Base-by-base conservation (phyloP, 192 early-diverging fungal species). In the Coemansia sp. region DNA sequence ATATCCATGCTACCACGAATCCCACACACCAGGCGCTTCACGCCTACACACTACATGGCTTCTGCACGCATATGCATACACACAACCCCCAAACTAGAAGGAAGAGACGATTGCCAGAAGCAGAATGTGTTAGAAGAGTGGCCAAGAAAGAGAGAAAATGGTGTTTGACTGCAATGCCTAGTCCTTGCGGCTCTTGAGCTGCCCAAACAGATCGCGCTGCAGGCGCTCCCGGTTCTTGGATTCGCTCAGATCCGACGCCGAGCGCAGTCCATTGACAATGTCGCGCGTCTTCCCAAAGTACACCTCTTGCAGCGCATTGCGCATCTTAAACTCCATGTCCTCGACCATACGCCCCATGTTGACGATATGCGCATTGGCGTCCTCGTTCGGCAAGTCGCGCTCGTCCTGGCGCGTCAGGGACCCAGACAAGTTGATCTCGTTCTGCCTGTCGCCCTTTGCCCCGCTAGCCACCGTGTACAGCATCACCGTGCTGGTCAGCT, bases 221-320 rank as follows among this genome's bases (percentile, higher is more conserved):
- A 95, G 83, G 13, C 86, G 88, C 26, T 86, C 88, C 43, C 94
- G 90, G 67, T 86, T 90, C 74, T 77, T 86, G 35, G 85, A 85
- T 72, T 95, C 94, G 23, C 76, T 82, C 61, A 97, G 65, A n/a
- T 88, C 89, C 1, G 88, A 82, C 8, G 88, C 83, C 25, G 88
- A 90, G 62, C 97, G 84, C 68, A 99, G 77, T 62, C 95, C 94
- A 69, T 96, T 97, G 62, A 95, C 92, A 69, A 97, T 95, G 68
- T 98, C 95, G 74, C 91, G 94, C 3, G 95, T 98, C 77, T 97
- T 97, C 53, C 94, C 93, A 84, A 99, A 99, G 70, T 99, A 99
- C 20, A 99, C 94, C 68, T 94, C 92, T 71, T 95, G 90, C 62
- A 99, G 74, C 33, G 90, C 73, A 69, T 95, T 94, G 56, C 97